phyloP scores from a whole-genome alignment of 805 yeast species.

The Maudiozyma pseudohumilis region DNA sequence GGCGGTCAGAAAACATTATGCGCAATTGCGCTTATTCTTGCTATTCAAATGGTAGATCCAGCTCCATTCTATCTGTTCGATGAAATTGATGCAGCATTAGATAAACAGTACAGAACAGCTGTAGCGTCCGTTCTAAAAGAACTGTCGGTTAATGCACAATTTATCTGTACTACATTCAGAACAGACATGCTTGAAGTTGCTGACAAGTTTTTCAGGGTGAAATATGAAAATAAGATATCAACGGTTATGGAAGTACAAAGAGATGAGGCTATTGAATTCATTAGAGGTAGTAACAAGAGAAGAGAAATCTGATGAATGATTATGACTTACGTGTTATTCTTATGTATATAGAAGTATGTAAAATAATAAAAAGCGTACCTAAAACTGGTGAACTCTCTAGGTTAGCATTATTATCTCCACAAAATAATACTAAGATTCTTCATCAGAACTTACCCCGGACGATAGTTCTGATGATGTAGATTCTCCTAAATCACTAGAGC shows the following conservation, averaged over 20 bases:
- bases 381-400: too few species aligned
- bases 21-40: slow-evolving; percentile 86
- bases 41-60: slow-evolving; percentile 91
- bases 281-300: slow-evolving; percentile 44
- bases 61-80: slow-evolving; percentile 95
- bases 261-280: slow-evolving; percentile 72
- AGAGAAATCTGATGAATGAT: too few species aligned
- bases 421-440: too few species aligned
- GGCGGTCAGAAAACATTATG: slow-evolving; percentile 98
- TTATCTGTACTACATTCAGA: slow-evolving; percentile 92
- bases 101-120: slow-evolving; percentile 80
- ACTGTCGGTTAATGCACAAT: slow-evolving; percentile 67
- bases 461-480: too few species aligned
- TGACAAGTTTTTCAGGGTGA: slow-evolving; percentile 79
- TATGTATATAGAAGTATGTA: too few species aligned
- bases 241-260: slow-evolving; percentile 59
- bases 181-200: slow-evolving; percentile 87
- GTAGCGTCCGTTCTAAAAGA: slow-evolving; percentile 69
- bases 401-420: too few species aligned
- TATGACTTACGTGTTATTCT: too few species aligned
- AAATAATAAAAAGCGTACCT: too few species aligned
- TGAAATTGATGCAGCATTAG: slow-evolving; percentile 93
- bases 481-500: too few species aligned
- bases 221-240: slow-evolving; percentile 73
- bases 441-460: too few species aligned